These are phyloP conservation scores for Acacia crassicarpa DNA, from an alignment of 306 rosid species.

Conservation along the genomic window DNA sequence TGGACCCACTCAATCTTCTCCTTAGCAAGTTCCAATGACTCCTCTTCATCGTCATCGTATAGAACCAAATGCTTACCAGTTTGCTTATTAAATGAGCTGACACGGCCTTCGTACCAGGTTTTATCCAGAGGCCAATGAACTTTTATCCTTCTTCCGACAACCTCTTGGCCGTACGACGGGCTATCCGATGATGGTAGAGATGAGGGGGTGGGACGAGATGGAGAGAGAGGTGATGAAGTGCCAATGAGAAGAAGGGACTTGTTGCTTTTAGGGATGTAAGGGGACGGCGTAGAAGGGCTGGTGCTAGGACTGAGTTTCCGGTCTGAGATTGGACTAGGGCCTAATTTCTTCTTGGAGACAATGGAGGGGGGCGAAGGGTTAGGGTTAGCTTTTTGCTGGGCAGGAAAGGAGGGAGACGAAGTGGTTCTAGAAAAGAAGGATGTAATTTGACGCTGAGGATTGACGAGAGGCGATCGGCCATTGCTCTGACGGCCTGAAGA, in stretches of 20 bases:
- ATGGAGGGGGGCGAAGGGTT: conserved; percentile 26
- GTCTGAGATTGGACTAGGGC: conserved; percentile 23
- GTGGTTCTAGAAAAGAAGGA: conserved; percentile 74
- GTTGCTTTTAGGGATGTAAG: conserved; percentile 55
- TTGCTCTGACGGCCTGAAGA: conserved; percentile 63
- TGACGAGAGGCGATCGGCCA: conserved; percentile 78
- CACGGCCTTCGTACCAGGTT: conserved; percentile 77
- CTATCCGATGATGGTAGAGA: conserved; percentile 20
- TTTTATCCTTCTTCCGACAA: conserved; percentile 68
- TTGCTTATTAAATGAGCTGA: conserved; percentile 49
- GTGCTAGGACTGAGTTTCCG: conserved; percentile 31
- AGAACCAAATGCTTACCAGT: conserved; percentile 57
- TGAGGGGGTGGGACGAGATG: neutral
- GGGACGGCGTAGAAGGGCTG: conserved; percentile 55
- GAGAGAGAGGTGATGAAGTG: conserved; percentile 36
- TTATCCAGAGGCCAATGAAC: conserved; percentile 82
- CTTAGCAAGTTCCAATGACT: conserved; percentile 47
- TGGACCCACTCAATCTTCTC: conserved; percentile 76
- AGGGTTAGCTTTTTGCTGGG: conserved; percentile 28
- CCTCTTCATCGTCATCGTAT: conserved; percentile 83
- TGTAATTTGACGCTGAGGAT: conserved; percentile 85
- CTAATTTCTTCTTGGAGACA: conserved; percentile 29
- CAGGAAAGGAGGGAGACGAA: conserved; percentile 38
- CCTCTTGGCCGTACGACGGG: conserved; percentile 38
- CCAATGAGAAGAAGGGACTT: conserved; percentile 59